A percentile compares a stretch with the other conserved stretches of the same genome.
phyloP scores from a whole-genome alignment of 345 rosid species.

The Xanthoceras sorbifolium region DNA sequence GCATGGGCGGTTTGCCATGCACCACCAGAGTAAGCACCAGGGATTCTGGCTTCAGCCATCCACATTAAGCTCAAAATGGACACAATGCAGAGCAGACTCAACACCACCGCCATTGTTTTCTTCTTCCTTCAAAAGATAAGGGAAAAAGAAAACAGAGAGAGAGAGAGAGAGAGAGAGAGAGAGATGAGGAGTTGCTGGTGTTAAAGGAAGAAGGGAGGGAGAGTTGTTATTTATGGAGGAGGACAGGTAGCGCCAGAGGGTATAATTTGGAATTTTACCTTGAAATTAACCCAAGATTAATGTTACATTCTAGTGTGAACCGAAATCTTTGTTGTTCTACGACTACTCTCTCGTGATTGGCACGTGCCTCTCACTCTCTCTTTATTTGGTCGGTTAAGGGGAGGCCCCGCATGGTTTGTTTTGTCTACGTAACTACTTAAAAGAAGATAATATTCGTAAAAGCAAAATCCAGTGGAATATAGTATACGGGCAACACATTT shows the following conservation, averaged over 20 bases:
- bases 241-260: neutral
- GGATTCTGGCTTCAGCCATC: conserved; percentile 52
- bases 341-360: neutral
- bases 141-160: no score
- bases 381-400: neutral
- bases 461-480: neutral
- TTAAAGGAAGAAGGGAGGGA: neutral
- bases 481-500: no score
- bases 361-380: neutral
- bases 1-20: conserved; percentile 70
- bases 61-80: neutral
- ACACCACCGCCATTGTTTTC: conserved; percentile 16
- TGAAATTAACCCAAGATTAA: neutral
- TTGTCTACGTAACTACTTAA: neutral
- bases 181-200: neutral
- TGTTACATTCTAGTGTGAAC: neutral
- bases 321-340: neutral
- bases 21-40: conserved; percentile 47
- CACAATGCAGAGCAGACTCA: neutral
- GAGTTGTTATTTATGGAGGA: conserved; percentile 15
- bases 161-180: neutral
- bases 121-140: neutral
- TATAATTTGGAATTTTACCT: neutral
- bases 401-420: neutral
- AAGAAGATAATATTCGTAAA: neutral